Evolutionary conservation across 148 eudicot species (phyloP), one percentile per base, ranked within the genome.

Genomic region (Fallopia convolvulus): DNA sequence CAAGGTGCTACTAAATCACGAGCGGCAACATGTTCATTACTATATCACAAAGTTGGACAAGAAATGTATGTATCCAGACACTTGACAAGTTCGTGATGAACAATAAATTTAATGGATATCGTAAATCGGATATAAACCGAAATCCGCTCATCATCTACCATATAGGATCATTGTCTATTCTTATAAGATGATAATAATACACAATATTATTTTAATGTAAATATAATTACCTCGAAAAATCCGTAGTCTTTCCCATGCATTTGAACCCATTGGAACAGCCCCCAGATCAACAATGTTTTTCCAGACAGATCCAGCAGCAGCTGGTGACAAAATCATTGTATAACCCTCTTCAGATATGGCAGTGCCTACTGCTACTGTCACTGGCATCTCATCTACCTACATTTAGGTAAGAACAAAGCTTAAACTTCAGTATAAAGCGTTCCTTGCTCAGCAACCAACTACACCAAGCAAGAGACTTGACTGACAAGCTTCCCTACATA

Each of bases 361-460:
- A 81, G 81, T 88, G 73, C 94, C 94, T 76, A 87, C 90, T 15
- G 85, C 90, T 30, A 90, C 88, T 77, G 94, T 90, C 72, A 90
- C n/a, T 49, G 94, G 94, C 91, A 88, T 88, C 73, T 85, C 85
- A 80, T 79, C 80, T 47, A 90, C 91, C 94, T 90, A 82, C 81
- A 82, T 42, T 73, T 52, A 70, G 55, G 47, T 21, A 36, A 60
- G 47, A 40, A 21, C 46, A 48, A 55, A 56, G 72, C 44, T 66
- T 15, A 8, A 33, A 17, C 20, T 36, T 66, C 44, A 66, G 72
- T 36, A 17, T 66, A 32, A 14, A 66, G 44, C 14, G 11, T 13
- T 66, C 41, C 44, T 36, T 66, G 44, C 72, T 26, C 20, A 36
- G 36, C 72, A 33, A 36, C 20, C 42, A 36, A n/a, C 1, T 30